Evolutionary conservation across 164 flowering plant species (phyloP), one percentile per base, ranked within the genome.

Genomic region (Platanus orientalis): DNA sequence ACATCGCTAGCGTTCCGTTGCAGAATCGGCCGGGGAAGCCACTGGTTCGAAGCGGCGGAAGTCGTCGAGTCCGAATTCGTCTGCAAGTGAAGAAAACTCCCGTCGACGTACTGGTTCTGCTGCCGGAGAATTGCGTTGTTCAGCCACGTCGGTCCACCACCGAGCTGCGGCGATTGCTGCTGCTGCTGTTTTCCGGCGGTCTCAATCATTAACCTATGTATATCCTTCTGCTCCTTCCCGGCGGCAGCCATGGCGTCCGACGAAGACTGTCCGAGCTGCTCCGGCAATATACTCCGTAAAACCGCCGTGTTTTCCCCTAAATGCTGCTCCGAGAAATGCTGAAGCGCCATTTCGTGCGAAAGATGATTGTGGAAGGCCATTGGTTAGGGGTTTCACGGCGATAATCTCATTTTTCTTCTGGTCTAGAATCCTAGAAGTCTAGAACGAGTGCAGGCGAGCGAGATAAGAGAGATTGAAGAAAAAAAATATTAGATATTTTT

Each of bases 121-220:
- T 81, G 83, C 47, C 80, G 80, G 65, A 77, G 74, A 56, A 73
- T 70, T 12, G 83, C 80, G 71, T 58, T 70, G 83, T 66, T 80
- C 1, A 84, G 81, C 92, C 92, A 84, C 24, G 83, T 77, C 27
- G 85, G 85, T 0, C 72, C 76, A 12, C 57, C 67, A 13, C 68
- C 67, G 28, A 51, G 70, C 24, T 57, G 71, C 16, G 39, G 72
- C 1, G n/a, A 21, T 42, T 9, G 57, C 14, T n/a, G 63, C 20
- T n/a, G 20, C 24, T 62, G 59, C 25, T 62, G 45, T 50, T 60
- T 62, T 3, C 61, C 66, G 13, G 64, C 32, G 1, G 40, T 29
- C 30, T 66, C 63, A 3, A 63, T 69, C 62, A 62, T 49, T 11
- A 57, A 26, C 5, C 61, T 44, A 1, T 63, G 67, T 26, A 69